A percentile compares a stretch with the other conserved stretches of the same genome.
These are phyloP conservation scores for Zygoascus sp. DNA, from an alignment of 1,139 yeast species.

Conservation along the genomic window DNA sequence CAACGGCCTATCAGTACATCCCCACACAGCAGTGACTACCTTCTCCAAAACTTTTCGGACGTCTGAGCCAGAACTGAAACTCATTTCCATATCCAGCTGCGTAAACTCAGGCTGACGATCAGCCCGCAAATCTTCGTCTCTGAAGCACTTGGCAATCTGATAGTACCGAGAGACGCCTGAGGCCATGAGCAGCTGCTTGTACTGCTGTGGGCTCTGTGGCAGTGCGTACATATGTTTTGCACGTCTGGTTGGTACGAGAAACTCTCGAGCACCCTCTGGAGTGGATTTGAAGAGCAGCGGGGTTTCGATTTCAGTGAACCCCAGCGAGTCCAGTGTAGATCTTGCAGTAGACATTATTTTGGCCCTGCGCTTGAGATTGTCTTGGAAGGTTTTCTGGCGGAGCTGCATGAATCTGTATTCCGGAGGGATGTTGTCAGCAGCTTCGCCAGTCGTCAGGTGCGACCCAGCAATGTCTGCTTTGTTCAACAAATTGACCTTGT, in stretches of 20 bases:
- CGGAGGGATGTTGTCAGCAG: slow-evolving; percentile 55
- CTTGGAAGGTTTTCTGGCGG: slow-evolving; percentile 57
- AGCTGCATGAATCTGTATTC: slow-evolving; percentile 78
- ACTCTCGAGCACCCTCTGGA: slow-evolving; percentile 97
- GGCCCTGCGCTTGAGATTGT: slow-evolving; percentile 58
- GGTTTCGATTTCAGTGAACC: slow-evolving; percentile 83
- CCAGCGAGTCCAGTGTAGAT: slow-evolving; percentile 40
- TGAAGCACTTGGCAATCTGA: slow-evolving; percentile 88
- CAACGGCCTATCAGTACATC: slow-evolving; percentile 42
- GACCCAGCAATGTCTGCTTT: slow-evolving; percentile 65
- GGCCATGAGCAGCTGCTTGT: slow-evolving; percentile 90
- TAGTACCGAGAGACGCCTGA: slow-evolving; percentile 83
- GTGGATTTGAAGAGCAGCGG: slow-evolving; percentile 91
- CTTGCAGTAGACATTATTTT: slow-evolving; percentile 55
- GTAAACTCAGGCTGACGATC: slow-evolving; percentile 98
- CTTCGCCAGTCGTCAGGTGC: slow-evolving; percentile 55
- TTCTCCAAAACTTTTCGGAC: slow-evolving; percentile 64
- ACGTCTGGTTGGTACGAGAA: slow-evolving; percentile 82
- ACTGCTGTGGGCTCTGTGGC: slow-evolving; percentile 97
- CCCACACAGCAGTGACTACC: slow-evolving; percentile 56
- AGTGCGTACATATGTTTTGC: slow-evolving; percentile 67
- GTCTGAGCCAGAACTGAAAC: slow-evolving; percentile 65
- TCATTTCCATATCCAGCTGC: slow-evolving; percentile 91
- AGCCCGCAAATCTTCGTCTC: slow-evolving; percentile 91
- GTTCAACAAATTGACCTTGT: slow-evolving; percentile 54